Conservation (phyloP, 352 stramenopile genomes). For the Globisporangium polare region DNA sequence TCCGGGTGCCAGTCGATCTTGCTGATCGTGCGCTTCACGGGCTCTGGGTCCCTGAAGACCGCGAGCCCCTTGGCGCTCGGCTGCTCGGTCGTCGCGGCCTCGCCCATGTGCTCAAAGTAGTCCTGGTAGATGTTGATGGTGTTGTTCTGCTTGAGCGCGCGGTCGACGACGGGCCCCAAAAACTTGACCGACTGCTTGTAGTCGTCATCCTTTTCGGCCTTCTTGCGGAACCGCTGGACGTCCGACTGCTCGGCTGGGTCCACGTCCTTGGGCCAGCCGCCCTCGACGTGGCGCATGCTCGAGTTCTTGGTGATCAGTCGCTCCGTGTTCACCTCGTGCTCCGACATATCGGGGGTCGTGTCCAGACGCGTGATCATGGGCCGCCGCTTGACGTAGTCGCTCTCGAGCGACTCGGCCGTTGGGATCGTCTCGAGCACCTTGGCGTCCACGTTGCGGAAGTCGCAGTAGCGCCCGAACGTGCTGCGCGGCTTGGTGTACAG, state of each 20-base stretch:
- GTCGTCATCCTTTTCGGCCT: slow-evolving; percentile 97
- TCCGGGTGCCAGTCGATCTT: slow-evolving; percentile 98
- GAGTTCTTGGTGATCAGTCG: slow-evolving; percentile 90
- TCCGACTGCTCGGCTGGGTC: slow-evolving; percentile 95
- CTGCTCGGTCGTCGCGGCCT: slow-evolving; percentile 92
- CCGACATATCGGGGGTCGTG: slow-evolving; percentile 88
- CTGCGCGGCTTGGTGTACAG: slow-evolving; percentile 89
- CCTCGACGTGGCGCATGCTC: slow-evolving; percentile 94
- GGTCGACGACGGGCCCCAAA: slow-evolving; percentile 90
- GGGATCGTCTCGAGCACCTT: slow-evolving; percentile 90
- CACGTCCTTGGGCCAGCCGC: slow-evolving; percentile 97
- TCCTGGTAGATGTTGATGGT: slow-evolving; percentile 98
- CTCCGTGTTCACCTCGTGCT: slow-evolving; percentile 94
- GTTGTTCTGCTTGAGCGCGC: slow-evolving; percentile 97
- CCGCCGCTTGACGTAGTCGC: slow-evolving; percentile 88
- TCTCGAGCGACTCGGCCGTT: slow-evolving; percentile 77
- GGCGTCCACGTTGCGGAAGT: slow-evolving; percentile 89
- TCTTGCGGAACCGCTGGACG: slow-evolving; percentile 95
- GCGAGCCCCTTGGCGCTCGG: slow-evolving; percentile 95
- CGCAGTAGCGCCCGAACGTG: slow-evolving; percentile 92
- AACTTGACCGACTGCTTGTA: slow-evolving; percentile 94
- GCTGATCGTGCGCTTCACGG: slow-evolving; percentile 91
- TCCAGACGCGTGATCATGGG: slow-evolving; percentile 86
- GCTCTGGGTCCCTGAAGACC: slow-evolving; percentile 95
- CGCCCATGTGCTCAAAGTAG: slow-evolving; percentile 92